phyloP scores from a whole-genome alignment of 805 yeast species.

The Saturnispora serradocipensis region DNA sequence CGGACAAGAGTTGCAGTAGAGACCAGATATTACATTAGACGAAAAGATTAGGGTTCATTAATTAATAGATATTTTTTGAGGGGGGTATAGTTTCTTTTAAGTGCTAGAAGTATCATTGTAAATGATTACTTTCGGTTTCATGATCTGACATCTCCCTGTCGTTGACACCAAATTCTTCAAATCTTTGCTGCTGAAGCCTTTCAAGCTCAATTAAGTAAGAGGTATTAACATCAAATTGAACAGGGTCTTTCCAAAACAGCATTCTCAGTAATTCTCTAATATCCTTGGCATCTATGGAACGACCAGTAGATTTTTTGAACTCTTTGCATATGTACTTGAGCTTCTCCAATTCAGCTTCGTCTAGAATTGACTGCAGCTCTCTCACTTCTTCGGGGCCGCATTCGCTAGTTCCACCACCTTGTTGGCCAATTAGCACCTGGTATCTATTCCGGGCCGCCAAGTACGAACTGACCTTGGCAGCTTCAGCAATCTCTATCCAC shows the following conservation, averaged over 20 bases:
- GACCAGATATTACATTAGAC: not conserved
- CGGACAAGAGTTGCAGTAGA: not conserved
- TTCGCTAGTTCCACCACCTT: conserved; percentile 60
- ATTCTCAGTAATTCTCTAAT: conserved; percentile 46
- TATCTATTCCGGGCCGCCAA: conserved; percentile 71
- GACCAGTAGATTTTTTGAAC: conserved; percentile 45
- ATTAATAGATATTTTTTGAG: not conserved
- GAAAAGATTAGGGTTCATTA: not conserved
- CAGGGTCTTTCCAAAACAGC: conserved; percentile 48
- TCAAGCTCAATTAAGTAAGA: conserved; percentile 34
- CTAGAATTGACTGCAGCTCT: conserved; percentile 44
- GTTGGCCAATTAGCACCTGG: conserved; percentile 76
- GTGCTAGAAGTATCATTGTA: not conserved
- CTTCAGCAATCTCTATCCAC: conserved; percentile 68
- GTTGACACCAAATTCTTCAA: conserved; percentile 4
- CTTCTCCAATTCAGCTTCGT: conserved; percentile 62
- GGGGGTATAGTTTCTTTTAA: not conserved
- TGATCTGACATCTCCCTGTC: not conserved
- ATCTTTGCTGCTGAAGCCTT: conserved; percentile 22
- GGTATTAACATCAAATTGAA: conserved; percentile 46
- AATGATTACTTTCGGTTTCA: not conserved
- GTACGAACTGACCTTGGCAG: conserved; percentile 53
- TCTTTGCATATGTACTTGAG: conserved; percentile 60
- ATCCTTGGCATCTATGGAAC: conserved; percentile 41
- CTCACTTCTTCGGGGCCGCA: conserved; percentile 52